These are phyloP conservation scores for Tylopilus rubrobrunneus DNA, from an alignment of 768 basidiomycete species.

Conservation along the genomic window DNA sequence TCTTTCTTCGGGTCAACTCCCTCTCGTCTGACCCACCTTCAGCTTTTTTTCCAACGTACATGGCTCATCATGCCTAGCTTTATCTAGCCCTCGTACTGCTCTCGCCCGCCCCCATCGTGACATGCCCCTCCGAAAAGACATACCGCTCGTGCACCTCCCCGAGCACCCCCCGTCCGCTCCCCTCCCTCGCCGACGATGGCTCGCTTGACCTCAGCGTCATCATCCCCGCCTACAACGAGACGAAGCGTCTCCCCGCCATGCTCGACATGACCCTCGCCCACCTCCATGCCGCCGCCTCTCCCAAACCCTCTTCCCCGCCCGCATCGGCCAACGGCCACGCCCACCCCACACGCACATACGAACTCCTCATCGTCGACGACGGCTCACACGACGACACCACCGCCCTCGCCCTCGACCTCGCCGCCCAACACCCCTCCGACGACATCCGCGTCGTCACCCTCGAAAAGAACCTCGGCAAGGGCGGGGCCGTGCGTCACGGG, in stretches of 20 bases:
- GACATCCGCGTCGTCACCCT: conserved; percentile 79
- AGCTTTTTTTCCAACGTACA: not conserved
- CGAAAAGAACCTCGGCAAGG: conserved; percentile 83
- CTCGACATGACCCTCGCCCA: conserved; percentile 70
- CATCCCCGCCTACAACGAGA: conserved; percentile 92
- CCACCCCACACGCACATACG: conserved; percentile 51
- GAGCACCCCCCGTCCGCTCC: conserved; percentile 50
- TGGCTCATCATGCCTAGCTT: conserved; percentile 40
- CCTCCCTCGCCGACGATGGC: conserved; percentile 51
- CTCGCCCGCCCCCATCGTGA: conserved; percentile 67
- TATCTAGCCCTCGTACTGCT: conserved; percentile 69
- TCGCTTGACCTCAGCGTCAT: conserved; percentile 74
- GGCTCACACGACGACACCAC: conserved; percentile 80
- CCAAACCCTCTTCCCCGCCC: conserved; percentile 6
- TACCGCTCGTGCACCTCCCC: conserved; percentile 60
- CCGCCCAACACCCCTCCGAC: conserved; percentile 46
- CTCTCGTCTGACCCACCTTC: conserved; percentile 33
- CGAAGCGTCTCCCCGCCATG: conserved; percentile 80
- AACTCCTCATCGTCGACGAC: conserved; percentile 88
- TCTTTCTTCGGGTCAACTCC: conserved; percentile 42
- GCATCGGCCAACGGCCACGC: not conserved
- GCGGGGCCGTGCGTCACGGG: conserved; percentile 90
- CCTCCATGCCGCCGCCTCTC: conserved; percentile 35
- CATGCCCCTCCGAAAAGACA: conserved; percentile 61
- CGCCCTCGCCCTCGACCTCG: conserved; percentile 58